Evolutionary conservation across 768 basidiomycete species (phyloP), one percentile per base, ranked within the genome.

Genomic region (Calvatia gigantea): DNA sequence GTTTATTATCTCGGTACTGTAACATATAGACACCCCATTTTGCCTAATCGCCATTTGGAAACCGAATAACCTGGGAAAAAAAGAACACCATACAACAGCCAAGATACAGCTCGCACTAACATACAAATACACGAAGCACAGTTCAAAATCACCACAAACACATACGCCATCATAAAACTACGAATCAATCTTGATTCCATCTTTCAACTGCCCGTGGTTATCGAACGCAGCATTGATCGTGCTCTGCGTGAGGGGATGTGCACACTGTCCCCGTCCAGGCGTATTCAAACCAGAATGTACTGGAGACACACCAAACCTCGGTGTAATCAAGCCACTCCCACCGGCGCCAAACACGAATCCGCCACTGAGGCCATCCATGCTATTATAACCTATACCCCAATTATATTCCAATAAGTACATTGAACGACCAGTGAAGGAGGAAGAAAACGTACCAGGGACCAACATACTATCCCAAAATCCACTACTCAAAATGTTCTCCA

Each of bases 381-480:
- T 79, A 61, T 89, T 88, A 63, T 89, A 93, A 2, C 91, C 91
- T 92, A 54, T 2, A 50, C 58, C 21, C 12, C 45, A 17, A n/a
- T n/a, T 32, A 44, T 9, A 28, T 17, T n/a, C 14, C 25, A 1
- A 12, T 42, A 21, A 42, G 5, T n/a, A 11, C 41, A 1, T 42
- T n/a, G 1, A 12, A 8, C 27, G 29, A 19, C 41, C 7, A 43
- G 19, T 42, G 35, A 48, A 33, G 54, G 15, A 43, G 39, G 38
- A 27, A 51, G 57, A 37, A 39, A 42, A 77, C 85, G 54, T 64
- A 89, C 90, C 91, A 59, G 91, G 91, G 23, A 94, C 86, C 32
- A 94, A 80, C 63, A 93, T 84, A 61, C 80, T 91, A 68, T 93
- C 92, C 92, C 91, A 94, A 68, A 94, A 94, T 38, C 83, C 84